Conservation (phyloP, 2,329 filamentous ascomycete genomes). For the Kalmusia sp. region DNA sequence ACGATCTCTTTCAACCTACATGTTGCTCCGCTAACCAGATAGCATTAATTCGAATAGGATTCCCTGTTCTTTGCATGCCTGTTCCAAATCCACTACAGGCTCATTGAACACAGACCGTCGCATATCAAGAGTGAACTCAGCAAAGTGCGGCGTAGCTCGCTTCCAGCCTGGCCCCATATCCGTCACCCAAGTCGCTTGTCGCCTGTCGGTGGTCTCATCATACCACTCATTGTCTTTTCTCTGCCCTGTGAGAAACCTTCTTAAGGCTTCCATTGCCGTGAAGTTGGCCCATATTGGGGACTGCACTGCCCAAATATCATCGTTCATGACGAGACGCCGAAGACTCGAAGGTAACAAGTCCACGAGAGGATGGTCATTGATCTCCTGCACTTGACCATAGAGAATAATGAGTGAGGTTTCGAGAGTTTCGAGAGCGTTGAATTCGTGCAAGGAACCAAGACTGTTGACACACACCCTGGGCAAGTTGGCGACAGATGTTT, state of each 20-base stretch:
- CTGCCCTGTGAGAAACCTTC: neutral
- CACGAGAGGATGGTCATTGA: slow-evolving; percentile 42
- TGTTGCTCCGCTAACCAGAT: too few species aligned
- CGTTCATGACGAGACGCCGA: neutral
- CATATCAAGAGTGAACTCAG: neutral
- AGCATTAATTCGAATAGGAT: too few species aligned
- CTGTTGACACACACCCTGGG: neutral
- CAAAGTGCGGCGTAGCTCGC: neutral
- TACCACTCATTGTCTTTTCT: neutral
- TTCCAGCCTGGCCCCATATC: neutral
- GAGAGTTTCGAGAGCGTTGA: neutral
- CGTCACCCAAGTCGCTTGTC: neutral
- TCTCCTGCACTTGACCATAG: slow-evolving; percentile 28
- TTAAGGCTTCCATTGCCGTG: neutral
- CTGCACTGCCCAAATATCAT: slow-evolving; percentile 1
- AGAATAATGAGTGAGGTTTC: slow-evolving; percentile 28
- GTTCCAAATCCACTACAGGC: too few species aligned
- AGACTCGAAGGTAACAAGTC: slow-evolving; percentile 28
- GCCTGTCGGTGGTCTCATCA: neutral
- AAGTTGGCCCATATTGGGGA: neutral
- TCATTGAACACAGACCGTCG: too few species aligned
- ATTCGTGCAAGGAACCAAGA: neutral
- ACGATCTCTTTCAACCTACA: too few species aligned
- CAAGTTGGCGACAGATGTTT: neutral
- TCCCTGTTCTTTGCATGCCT: too few species aligned